phyloP scores from a whole-genome alignment of 164 flowering plant species.

The Sedum album region DNA sequence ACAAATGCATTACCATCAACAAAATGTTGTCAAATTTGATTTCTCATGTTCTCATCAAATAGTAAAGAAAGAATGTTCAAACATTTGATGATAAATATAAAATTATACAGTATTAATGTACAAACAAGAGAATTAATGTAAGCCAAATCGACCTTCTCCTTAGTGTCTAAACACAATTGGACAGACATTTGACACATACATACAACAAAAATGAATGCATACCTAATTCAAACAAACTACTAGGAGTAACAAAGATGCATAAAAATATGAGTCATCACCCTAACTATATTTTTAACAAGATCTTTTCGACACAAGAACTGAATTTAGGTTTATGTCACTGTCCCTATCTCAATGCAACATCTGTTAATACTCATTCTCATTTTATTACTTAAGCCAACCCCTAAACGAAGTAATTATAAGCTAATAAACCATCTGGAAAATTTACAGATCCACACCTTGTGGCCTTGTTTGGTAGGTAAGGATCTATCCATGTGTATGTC shows the following conservation, averaged over 20 bases:
- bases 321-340: constrained; percentile 5
- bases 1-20: neutral
- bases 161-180: neutral
- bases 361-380: neutral
- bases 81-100: no score
- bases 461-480: constrained; percentile 1
- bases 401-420: neutral
- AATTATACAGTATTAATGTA: no score
- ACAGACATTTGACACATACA: neutral
- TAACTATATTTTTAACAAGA: constrained; percentile 1
- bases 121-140: no score
- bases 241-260: neutral
- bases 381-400: neutral
- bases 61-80: no score
- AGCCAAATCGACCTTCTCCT: neutral
- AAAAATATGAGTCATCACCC: neutral
- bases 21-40: neutral
- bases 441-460: no score
- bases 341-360: neutral
- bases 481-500: neutral
- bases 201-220: neutral
- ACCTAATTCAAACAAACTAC: neutral
- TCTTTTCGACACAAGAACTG: neutral
- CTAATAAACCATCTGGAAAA: no score
- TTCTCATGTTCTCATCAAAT: neutral